These are phyloP conservation scores for Speleostelium caveatum DNA, from an alignment of 78 protist genomes.

Conservation along the genomic window DNA sequence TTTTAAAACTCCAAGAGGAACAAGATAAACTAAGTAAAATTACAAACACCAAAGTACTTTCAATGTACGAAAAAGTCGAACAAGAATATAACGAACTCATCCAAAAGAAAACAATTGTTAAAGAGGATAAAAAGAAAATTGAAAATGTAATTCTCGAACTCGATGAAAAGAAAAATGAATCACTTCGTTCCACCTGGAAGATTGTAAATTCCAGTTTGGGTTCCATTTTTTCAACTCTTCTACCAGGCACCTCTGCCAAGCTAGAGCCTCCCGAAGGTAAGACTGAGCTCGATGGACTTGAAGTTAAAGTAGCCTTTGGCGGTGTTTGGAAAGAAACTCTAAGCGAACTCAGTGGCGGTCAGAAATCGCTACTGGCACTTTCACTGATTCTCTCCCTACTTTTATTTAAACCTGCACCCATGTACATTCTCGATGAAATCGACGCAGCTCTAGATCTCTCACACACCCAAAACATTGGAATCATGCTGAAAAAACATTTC, in stretches of 20 bases:
- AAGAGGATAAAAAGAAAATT: slow-evolving; percentile 94
- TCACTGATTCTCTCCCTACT: slow-evolving; percentile 98
- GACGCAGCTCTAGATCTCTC: slow-evolving; percentile 99
- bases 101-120: slow-evolving; percentile 88
- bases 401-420: slow-evolving; percentile 99
- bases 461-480: slow-evolving; percentile 98
- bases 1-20: slow-evolving; percentile 50
- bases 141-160: slow-evolving; percentile 89
- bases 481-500: slow-evolving; percentile 90
- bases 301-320: slow-evolving; percentile 96
- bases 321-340: slow-evolving; percentile 97
- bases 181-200: slow-evolving; percentile 90
- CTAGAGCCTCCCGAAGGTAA: slow-evolving; percentile 82
- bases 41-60: slow-evolving; percentile 94
- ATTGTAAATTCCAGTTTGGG: slow-evolving; percentile 93
- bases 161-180: slow-evolving; percentile 94
- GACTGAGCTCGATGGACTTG: slow-evolving; percentile 69
- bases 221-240: slow-evolving; percentile 93
- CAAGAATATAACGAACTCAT: slow-evolving; percentile 94
- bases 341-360: slow-evolving; percentile 99
- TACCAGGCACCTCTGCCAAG: slow-evolving; percentile 96
- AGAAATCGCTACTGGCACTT: slow-evolving; percentile 98
- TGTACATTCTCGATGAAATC: slow-evolving; percentile 99
- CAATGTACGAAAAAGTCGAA: slow-evolving; percentile 88
- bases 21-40: slow-evolving; percentile 64